Evolutionary conservation across 352 stramenopile species (phyloP).

Genomic region (Phytopythium helicoides): DNA sequence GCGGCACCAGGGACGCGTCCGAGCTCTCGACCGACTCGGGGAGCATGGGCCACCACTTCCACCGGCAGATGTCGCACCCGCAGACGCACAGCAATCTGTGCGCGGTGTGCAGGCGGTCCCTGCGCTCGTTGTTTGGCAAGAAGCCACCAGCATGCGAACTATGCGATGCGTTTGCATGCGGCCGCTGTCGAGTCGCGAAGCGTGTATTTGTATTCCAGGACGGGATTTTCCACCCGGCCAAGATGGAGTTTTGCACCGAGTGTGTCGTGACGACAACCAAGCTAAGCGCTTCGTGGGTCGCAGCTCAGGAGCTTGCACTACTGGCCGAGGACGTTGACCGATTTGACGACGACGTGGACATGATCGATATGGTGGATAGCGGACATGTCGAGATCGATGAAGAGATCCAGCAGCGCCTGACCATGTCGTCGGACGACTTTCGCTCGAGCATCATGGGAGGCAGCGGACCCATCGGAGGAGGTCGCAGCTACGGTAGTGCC

Average conservation of each 20-base stretch:
- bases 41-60: conserved; percentile 8
- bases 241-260: conserved; percentile 67
- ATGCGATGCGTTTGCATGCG: conserved; percentile 30
- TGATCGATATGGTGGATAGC: conserved; percentile 2
- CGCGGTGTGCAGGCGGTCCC: conserved; percentile 20
- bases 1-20: conserved; percentile 19
- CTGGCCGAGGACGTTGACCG: conserved; percentile 2
- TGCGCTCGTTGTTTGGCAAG: conserved; percentile 26
- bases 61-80: conserved; percentile 8
- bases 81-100: conserved; percentile 12
- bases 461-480: conserved; percentile 12
- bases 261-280: conserved; percentile 41
- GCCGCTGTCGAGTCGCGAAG: conserved; percentile 35
- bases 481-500: conserved; percentile 6
- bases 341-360: neutral
- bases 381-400: conserved; percentile 19
- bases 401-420: conserved; percentile 17
- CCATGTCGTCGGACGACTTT: conserved; percentile 31
- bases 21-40: no score
- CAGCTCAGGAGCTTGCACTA: conserved; percentile 41
- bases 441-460: conserved; percentile 7
- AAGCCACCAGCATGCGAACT: conserved; percentile 23
- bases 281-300: conserved; percentile 51
- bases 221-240: conserved; percentile 48
- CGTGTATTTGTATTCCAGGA: conserved; percentile 27